These are phyloP conservation scores for Rhynchosporium secalis DNA, from an alignment of 2,329 filamentous ascomycete genomes.

Conservation along the genomic window DNA sequence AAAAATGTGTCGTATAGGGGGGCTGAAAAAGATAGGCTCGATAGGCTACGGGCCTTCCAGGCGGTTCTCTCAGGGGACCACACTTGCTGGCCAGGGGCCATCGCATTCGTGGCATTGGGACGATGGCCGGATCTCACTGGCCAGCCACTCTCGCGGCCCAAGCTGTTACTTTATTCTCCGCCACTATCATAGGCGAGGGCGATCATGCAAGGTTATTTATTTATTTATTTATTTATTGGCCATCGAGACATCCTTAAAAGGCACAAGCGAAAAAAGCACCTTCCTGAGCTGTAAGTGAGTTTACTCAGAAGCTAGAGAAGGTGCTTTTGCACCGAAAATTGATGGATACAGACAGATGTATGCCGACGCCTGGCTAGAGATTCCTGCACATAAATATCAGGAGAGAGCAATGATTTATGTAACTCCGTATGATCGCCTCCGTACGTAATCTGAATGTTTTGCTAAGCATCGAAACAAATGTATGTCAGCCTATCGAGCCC, in stretches of 20 bases:
- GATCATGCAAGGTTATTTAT: slow-evolving; percentile 15
- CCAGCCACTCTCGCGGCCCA: slow-evolving; percentile 5
- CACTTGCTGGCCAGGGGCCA: slow-evolving; percentile 1
- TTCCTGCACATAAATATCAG: slow-evolving; percentile 2
- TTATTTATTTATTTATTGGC: slow-evolving; percentile 15
- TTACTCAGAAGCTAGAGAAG: not conserved
- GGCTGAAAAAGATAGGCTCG: not conserved
- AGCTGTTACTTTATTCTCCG: slow-evolving; percentile 1
- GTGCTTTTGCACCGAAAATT: not conserved
- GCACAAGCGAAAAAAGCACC: slow-evolving; percentile 12
- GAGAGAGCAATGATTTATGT: not conserved
- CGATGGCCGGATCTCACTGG: slow-evolving; percentile 13
- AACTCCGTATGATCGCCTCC: slow-evolving; percentile 12
- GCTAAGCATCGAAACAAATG: slow-evolving; percentile 29
- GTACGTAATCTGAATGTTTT: slow-evolving; percentile 19
- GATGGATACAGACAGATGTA: not conserved
- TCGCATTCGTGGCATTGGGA: slow-evolving; percentile 13
- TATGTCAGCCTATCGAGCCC: slow-evolving; percentile 28
- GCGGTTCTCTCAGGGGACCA: not conserved
- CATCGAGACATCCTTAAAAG: slow-evolving; percentile 8
- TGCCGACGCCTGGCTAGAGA: not conserved
- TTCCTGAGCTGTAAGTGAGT: not conserved
- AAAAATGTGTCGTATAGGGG: not conserved
- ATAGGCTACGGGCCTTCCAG: not conserved
- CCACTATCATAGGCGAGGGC: slow-evolving; percentile 25